Evolutionary conservation across 1,139 yeast genomes (phyloP), one percentile per base, ranked within the genome.

Genomic region (Magnusiomyces fungicola): DNA sequence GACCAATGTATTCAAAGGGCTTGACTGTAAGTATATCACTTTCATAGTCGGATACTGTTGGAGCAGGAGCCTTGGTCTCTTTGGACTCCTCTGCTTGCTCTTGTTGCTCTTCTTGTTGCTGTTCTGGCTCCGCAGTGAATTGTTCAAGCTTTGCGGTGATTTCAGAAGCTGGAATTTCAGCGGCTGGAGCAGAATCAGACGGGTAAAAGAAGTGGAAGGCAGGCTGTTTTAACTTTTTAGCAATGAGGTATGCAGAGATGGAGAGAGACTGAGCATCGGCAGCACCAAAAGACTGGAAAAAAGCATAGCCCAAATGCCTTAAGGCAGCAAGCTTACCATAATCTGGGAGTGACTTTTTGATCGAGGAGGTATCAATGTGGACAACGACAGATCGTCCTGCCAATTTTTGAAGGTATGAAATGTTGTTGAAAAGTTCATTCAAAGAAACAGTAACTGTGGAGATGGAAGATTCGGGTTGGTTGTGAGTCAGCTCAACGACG

Each of bases 271-370:
- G 67, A 9, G 83, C 72, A 56, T 83, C 86, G 30, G 69, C 66
- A 4, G 75, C 65, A 40, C 73, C 69, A 58, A 78, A 81, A 10
- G 96, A 84, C 49, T 88, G 75, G 53, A 88, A 66, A 27, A 84
- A 72, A 10, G 81, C 77, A 56, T 73, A 75, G 19, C 80, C 79
- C 46, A 83, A 72, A 65, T 87, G 94, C 61, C 90, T 80, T 57
- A 86, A 71, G 10, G 87, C 77, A 16, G 90, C 72, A 32, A 86
- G 76, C 30, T 78, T 70, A 9, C 84, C 76, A 63, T 72, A 86
- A 63, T 88, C 95, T 32, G 66, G 50, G 12, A 43, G 14, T 21
- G 46, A 42, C 21, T 36, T 41, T 4, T 52, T 39, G 10, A 47
- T 38, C 12, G 48, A 46, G 4, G 53, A 50, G 21, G 51, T 48